Percentiles rank a stretch among this genome's conserved stretches.
Evolutionary conservation across 441 rosid species (phyloP).

Genomic region (Breynia disticha): DNA sequence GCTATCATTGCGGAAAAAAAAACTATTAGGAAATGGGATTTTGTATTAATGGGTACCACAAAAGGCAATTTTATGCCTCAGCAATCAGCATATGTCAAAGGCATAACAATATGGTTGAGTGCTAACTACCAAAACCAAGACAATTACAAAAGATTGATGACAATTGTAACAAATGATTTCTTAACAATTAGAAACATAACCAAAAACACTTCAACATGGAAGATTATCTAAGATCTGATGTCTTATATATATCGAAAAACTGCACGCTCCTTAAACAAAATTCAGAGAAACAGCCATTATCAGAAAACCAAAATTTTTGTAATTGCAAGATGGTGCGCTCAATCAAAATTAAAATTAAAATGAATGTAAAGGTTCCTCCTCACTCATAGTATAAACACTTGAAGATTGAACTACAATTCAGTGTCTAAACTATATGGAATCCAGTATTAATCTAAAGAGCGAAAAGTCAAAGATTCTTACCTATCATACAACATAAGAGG

Average conservation of each 20-base stretch:
- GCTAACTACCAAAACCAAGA: conserved; percentile 16
- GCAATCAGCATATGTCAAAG: conserved; percentile 2
- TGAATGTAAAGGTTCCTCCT: too few species aligned
- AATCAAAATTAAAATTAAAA: too few species aligned
- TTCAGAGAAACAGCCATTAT: too few species aligned
- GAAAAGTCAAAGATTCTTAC: background rate
- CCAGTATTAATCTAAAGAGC: background rate
- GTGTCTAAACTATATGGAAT: background rate
- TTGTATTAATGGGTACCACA: background rate
- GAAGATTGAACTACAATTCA: conserved; percentile 3
- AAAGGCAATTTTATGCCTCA: background rate
- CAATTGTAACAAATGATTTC: background rate
- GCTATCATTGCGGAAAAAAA: background rate
- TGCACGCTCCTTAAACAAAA: too few species aligned
- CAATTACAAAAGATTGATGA: background rate
- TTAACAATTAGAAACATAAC: conserved; percentile 7
- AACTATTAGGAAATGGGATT: background rate
- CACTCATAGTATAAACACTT: too few species aligned
- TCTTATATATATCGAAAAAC: too few species aligned
- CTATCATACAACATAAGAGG: background rate
- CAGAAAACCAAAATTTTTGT: too few species aligned
- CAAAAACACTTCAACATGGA: background rate
- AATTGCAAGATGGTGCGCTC: too few species aligned
- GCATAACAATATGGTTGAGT: conserved; percentile 17
- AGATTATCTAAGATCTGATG: too few species aligned